Base-by-base conservation (phyloP, 2,329 filamentous ascomycete species). In the Ophiostoma novo-ulmi region DNA sequence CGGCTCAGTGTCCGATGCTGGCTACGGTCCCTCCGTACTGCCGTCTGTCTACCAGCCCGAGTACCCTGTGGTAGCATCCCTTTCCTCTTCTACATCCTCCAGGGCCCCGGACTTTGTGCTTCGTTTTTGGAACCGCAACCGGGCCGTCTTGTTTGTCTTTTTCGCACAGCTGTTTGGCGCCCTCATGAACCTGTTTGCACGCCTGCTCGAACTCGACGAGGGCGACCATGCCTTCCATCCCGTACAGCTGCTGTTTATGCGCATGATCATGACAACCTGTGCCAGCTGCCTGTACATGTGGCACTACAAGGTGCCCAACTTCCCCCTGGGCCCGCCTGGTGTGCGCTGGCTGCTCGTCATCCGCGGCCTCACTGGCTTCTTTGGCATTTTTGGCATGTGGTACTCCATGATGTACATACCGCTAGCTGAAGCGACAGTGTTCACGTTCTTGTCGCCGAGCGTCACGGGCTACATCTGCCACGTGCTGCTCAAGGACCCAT, bases 371-470 rank as follows among this genome's bases (percentile, higher is more conserved):
- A 65, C 70, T 1, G 74, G 74, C n/a, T 76, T 76, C 69, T 91
- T 92, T 77, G 92, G 92, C 13, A 89, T 96, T 4, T 94, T 89
- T 77, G 91, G 91, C 48, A 86, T 95, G 80, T 96, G 82, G 83
- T 84, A 81, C 73, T 84, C 81, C 13, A 85, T 85, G 71, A 85
- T 91, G 77, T 96, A 96, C 75, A 85, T 97, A 3, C 91, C 92
- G 0, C 84, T 97, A 1, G 91, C 92, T 20, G 93, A 97, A 78
- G 93, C 93, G 1, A 95, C 92, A 0, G 93, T 97, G 44, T 90
- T 97, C 69, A 95, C 92, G 10, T 97, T 97, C 77, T 84, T 97
- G 6, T 87, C 91, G 0, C 94, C 94, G 0, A 90, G 89, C 17
- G 83, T 96, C 6, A 87, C 92, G 26, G 92, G 91, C 71, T 92